Base-by-base conservation (phyloP, 768 basidiomycete species). In the Amanita polypyramis region DNA sequence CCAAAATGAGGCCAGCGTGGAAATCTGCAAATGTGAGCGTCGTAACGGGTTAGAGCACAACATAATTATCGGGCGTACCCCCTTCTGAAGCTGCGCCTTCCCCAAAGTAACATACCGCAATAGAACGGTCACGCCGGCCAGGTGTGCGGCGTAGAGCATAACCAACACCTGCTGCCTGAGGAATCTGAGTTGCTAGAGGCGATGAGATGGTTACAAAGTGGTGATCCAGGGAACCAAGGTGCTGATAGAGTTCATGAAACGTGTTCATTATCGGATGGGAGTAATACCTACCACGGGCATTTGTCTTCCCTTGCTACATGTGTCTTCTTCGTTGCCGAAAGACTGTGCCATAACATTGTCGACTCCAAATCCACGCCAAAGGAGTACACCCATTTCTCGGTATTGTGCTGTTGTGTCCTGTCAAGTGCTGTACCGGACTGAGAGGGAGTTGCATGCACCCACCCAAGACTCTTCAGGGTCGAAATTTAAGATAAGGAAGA, bases 121-220 rank as follows among this genome's bases (percentile, higher is more conserved):
- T 81, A 48, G 82, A 83, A 45, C 76, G 79, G 39, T 74, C 73
- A 25, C 80, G 74, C 30, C 84, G 79, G 40, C 63, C 66, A 0
- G 83, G 82, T 37, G 85, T 82, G 3, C 92, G 81, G 56, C 82
- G 82, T 47, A 97, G 71, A 0, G 94, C 91, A 58, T 88, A 95
- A 0, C 77, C 93, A 5, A 95, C 90, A 12, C 93, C 94, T 0
- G 93, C 92, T 19, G 91, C 94, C 63, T 94, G 91, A 5, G 90
- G 92, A 55, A 96, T 89, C 65, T 97, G 93, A 1, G 94, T 97
- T 8, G 86, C 90, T 21, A 97, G 73, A 1, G 93, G 87, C 5
- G 89, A 93, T 2, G 94, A 96, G 51, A 96, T 96, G 15, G 88
- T 90, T 65, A 93, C 88, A 61, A 94, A 95, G 61, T 95, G 93